phyloP scores from a whole-genome alignment of 2,329 filamentous ascomycete genomes.

The Fusarium sp. region DNA sequence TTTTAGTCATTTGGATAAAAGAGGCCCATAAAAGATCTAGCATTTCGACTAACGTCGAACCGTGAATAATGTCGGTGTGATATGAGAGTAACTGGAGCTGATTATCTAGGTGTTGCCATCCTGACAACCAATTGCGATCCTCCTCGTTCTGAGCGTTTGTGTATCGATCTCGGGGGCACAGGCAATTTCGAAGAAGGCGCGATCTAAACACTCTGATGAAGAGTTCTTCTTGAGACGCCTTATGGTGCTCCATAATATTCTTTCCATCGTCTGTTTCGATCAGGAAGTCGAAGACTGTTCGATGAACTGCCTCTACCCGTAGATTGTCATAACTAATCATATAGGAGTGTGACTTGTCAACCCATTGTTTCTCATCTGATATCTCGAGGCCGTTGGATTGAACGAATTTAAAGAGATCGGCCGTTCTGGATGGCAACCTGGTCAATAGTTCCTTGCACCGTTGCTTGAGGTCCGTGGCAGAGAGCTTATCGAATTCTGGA shows the following conservation, averaged over 20 bases:
- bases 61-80: accelerated
- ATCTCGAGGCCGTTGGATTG: too few species aligned
- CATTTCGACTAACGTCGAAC: not conserved
- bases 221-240: accelerated
- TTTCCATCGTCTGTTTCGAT: not conserved
- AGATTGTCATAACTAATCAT: accelerated
- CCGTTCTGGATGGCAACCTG: accelerated
- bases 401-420: not conserved
- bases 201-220: accelerated
- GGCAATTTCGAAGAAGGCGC: accelerated
- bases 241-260: accelerated
- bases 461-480: accelerated
- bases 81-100: not conserved
- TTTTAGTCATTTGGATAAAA: not conserved
- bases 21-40: not conserved
- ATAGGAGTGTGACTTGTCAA: too few species aligned
- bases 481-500: too few species aligned
- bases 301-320: accelerated
- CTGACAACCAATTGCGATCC: accelerated
- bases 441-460: accelerated
- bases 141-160: too few species aligned
- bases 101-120: accelerated
- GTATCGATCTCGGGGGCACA: not conserved
- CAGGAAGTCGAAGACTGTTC: not conserved
- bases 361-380: too few species aligned